Evolutionary conservation across 139 green algal species (phyloP).

Genomic region (Tetraselmis chui): DNA sequence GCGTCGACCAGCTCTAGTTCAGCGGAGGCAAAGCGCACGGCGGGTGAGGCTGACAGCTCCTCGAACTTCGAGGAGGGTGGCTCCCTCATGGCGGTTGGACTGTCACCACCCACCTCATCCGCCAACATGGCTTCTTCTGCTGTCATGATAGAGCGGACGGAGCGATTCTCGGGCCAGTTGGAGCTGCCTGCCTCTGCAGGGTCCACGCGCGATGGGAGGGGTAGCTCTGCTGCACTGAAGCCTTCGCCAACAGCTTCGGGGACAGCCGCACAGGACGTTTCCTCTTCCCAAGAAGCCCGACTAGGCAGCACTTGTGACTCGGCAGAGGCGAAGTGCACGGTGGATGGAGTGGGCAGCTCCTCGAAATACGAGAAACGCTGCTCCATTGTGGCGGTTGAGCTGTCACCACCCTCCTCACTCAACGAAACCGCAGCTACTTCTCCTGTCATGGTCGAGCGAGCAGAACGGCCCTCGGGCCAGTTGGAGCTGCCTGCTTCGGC

Average conservation of each 20-base stretch:
- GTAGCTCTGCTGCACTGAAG: not conserved
- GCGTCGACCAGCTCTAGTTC: not conserved
- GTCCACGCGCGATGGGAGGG: not conserved
- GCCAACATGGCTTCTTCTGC: no score
- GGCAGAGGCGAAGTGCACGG: not conserved
- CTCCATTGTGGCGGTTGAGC: no score
- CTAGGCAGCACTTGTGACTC: no score
- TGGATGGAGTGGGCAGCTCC: not conserved
- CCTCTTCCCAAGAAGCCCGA: no score
- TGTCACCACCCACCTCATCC: not conserved
- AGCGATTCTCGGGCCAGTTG: not conserved
- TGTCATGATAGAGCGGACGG: no score
- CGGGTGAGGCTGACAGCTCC: not conserved
- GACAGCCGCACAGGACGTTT: not conserved
- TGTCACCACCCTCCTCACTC: no score
- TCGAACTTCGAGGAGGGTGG: not conserved
- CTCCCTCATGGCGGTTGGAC: not conserved
- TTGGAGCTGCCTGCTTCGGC: not conserved
- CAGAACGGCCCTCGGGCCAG: not conserved
- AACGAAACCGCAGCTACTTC: not conserved
- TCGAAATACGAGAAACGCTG: no score
- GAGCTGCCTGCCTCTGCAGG: not conserved
- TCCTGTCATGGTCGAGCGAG: no score
- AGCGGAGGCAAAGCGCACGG: not conserved
- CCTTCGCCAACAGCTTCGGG: not conserved